Base-by-base conservation (phyloP, 495 filamentous ascomycete genomes). In the Glonium stellatum region DNA sequence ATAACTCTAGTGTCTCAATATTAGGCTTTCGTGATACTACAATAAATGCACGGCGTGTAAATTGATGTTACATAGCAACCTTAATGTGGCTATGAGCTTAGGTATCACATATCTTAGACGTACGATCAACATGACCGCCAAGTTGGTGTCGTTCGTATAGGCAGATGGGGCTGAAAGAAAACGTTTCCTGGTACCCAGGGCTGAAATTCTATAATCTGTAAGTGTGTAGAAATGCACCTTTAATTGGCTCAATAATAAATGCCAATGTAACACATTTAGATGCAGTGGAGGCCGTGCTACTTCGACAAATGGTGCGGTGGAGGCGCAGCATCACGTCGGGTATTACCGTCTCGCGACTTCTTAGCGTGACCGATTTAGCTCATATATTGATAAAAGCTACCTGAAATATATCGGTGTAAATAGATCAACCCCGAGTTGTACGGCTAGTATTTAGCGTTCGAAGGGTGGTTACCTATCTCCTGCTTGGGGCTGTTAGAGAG, bases 401-500 rank as follows among this genome's bases (percentile, higher is more conserved):
- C 27, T 31, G 27, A 31, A 31, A 31, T 31, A 31, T 31, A 31
- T 31, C 27, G 27, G 3, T 31, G 27, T 31, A 31, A 31, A 31
- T 31, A 44, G 10, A 18, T 11, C 10, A 44, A 44, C 13, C 39
- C 13, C 18, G 10, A 13, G 2, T 44, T 11, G 39, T 15, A 15
- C 3, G 13, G 8, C 36, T 8, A 15, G 13, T 44, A 44, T 44
- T 44, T 11, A 31, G 27, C 27, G 3, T 6, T 31, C 6, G 27
- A 31, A 48, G 18, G 18, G 22, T 48, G 22, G 44, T n/a, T 25
- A 22, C 6, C 48, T 51, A 51, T 15, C 48, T 25, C 5, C 47
- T 51, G 22, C 58, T 62, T 11, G 63, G 63, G 21, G 63, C 59
- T 21, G 19, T 55, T 19, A 66, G 15, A 5, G 37, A 52, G 11